phyloP scores from a whole-genome alignment of 2,329 filamentous ascomycete species.

The Podosphaera xanthii region DNA sequence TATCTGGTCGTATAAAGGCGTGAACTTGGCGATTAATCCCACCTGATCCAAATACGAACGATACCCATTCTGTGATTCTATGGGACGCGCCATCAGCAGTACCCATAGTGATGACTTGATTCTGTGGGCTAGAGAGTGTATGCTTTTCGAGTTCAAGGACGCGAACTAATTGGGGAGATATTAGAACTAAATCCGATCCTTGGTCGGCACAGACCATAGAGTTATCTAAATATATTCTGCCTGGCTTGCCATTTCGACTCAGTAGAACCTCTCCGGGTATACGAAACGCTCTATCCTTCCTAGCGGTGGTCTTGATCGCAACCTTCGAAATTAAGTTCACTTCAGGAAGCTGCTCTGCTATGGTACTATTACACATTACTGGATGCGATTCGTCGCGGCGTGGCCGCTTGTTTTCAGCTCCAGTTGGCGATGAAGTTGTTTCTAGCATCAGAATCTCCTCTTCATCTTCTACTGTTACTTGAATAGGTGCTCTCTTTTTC shows the following conservation, averaged over 20 bases:
- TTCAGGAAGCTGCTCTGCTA: neutral
- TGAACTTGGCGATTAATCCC: neutral
- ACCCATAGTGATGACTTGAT: neutral
- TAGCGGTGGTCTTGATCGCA: neutral
- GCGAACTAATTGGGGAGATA: neutral
- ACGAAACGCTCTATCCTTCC: neutral
- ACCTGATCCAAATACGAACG: neutral
- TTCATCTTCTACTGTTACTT: neutral
- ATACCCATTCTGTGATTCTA: neutral
- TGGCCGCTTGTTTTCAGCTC: too few species aligned
- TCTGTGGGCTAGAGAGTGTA: neutral
- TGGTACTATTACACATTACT: too few species aligned
- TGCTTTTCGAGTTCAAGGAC: neutral
- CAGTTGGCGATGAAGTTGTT: too few species aligned
- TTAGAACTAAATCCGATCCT: neutral
- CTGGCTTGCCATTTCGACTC: neutral
- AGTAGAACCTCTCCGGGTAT: neutral
- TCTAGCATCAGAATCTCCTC: too few species aligned
- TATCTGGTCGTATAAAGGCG: neutral
- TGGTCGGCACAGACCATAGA: neutral
- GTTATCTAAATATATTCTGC: neutral
- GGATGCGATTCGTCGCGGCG: too few species aligned
- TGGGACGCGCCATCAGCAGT: neutral
- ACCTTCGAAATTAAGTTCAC: too few species aligned
- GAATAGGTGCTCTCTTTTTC: neutral